Percentiles rank a stretch among this genome's conserved stretches.
These are phyloP conservation scores for Sugiyamaella americana DNA, from an alignment of 805 yeast genomes.

Conservation along the genomic window DNA sequence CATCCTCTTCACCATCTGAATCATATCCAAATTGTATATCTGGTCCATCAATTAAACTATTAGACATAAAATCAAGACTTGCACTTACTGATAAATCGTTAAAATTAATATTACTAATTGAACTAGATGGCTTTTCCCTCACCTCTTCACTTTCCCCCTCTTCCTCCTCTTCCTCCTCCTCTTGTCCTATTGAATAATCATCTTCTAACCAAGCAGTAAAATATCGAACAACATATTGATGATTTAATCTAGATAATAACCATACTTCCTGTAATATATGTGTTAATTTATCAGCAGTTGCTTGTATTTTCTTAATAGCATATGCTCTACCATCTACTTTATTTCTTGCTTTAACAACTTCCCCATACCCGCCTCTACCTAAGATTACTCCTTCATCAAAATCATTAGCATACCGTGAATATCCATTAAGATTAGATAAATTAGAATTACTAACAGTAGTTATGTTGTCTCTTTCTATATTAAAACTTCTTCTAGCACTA, in stretches of 20 bases:
- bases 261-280: conserved; percentile 85
- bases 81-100: conserved; percentile 19
- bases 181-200: conserved; percentile 36
- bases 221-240: conserved; percentile 92
- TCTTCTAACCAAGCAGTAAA: conserved; percentile 98
- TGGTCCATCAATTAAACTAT: conserved; percentile 21
- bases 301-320: conserved; percentile 88
- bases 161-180: conserved; percentile 28
- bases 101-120: conserved; percentile 2
- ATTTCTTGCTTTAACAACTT: conserved; percentile 94
- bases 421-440: no score
- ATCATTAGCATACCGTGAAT: conserved; percentile 82
- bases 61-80: conserved; percentile 25
- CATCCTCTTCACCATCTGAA: conserved; percentile 17
- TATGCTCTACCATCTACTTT: conserved; percentile 90
- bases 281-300: conserved; percentile 71
- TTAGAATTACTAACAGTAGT: background rate
- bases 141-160: background rate
- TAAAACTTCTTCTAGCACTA: background rate
- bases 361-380: conserved; percentile 97
- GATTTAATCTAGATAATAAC: conserved; percentile 84
- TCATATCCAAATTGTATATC: conserved; percentile 24
- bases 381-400: conserved; percentile 89
- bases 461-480: background rate
- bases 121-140: conserved; percentile 1